Evolutionary conservation across 495 filamentous ascomycete species (phyloP).

Genomic region (Aspergillus baeticus): DNA sequence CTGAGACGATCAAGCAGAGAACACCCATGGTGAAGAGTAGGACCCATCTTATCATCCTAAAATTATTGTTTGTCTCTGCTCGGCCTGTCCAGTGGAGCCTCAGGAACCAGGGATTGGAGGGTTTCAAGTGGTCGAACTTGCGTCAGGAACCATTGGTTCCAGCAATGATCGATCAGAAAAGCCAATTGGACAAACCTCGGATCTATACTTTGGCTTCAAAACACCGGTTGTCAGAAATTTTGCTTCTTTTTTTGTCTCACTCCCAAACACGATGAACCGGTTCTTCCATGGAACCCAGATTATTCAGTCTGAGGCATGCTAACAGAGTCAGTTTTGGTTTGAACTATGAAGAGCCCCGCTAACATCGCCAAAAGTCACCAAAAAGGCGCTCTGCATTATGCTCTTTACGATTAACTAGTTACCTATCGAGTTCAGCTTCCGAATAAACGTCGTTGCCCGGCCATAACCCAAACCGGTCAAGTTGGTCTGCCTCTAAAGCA

Average conservation of each 20-base stretch:
- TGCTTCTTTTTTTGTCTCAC: conserved; percentile 1
- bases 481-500: background rate
- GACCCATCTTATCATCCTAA: conserved; percentile 3
- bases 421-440: background rate
- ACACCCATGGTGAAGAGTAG: background rate
- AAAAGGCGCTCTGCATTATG: background rate
- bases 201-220: background rate
- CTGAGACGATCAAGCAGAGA: conserved; percentile 3
- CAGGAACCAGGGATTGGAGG: conserved; percentile 11
- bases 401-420: background rate
- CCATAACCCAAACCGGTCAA: background rate
- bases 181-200: conserved; percentile 6
- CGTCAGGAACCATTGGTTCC: conserved; percentile 1
- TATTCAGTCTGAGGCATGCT: conserved; percentile 3
- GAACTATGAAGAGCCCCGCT: conserved; percentile 3
- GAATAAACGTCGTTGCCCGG: background rate
- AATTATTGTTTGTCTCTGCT: background rate
- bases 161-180: conserved; percentile 9
- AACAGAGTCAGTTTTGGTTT: conserved; percentile 1
- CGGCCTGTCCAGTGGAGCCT: background rate
- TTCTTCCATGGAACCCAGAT: background rate
- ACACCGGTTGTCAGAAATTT: background rate
- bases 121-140: background rate
- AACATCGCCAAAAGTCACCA: background rate
- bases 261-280: background rate